Conservation (phyloP, 805 yeast species). For the Candida krabiensis region DNA sequence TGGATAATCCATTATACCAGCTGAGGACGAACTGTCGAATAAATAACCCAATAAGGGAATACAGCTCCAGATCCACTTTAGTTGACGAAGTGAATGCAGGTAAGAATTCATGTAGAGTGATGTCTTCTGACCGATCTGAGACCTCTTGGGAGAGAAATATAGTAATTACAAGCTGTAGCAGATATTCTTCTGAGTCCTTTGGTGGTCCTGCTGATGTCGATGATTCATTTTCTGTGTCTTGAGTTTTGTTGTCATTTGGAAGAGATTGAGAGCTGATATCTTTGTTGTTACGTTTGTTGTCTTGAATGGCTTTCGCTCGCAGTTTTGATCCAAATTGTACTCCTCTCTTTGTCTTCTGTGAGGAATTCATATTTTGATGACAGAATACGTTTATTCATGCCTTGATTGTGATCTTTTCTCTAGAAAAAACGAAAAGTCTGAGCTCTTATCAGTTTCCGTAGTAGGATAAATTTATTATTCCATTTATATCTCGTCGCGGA, state of each 20-base stretch:
- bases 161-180: constrained; percentile 17
- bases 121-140: background rate
- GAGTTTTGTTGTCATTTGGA: background rate
- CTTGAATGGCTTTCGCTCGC: background rate
- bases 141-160: constrained; percentile 13
- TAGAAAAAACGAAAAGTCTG: no score
- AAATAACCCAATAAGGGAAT: constrained; percentile 46
- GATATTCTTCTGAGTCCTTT: constrained; percentile 27
- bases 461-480: no score
- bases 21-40: constrained; percentile 45
- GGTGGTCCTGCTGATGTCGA: background rate
- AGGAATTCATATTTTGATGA: no score
- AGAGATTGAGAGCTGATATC: no score
- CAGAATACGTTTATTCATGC: no score
- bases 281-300: no score
- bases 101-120: constrained; percentile 23
- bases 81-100: constrained; percentile 42
- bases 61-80: constrained; percentile 43
- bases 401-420: no score
- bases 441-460: no score
- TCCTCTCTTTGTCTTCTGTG: background rate
- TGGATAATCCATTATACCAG: constrained; percentile 44
- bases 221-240: background rate
- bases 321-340: background rate
- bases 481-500: no score